These are phyloP conservation scores for Fusarium hainanense DNA, from an alignment of 2,329 filamentous ascomycete genomes.

Conservation along the genomic window DNA sequence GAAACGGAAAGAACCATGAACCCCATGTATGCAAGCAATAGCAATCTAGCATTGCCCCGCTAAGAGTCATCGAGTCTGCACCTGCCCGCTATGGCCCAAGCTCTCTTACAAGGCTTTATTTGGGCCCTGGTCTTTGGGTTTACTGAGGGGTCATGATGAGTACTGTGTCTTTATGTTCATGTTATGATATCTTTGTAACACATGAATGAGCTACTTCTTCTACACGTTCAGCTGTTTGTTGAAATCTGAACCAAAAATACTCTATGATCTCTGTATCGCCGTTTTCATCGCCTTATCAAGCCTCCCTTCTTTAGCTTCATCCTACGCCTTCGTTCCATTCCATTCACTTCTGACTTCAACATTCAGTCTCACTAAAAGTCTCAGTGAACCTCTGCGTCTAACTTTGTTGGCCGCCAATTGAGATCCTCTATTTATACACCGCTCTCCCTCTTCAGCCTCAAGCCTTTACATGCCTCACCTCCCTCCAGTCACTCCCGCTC, in stretches of 20 bases:
- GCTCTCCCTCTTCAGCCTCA: neutral
- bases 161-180: neutral
- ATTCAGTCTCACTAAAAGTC: neutral
- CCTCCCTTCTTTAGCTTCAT: slow-evolving; percentile 7
- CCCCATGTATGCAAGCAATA: slow-evolving; percentile 2
- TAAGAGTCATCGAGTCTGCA: neutral
- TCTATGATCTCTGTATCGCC: neutral
- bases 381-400: neutral
- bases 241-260: neutral
- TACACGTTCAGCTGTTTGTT: no score
- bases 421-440: neutral
- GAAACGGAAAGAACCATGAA: slow-evolving; percentile 10
- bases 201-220: neutral
- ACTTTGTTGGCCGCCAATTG: neutral
- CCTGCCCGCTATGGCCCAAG: slow-evolving; percentile 19
- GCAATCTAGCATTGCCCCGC: slow-evolving; percentile 5
- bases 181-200: neutral
- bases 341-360: slow-evolving; percentile 15
- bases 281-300: slow-evolving; percentile 18
- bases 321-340: slow-evolving; percentile 34
- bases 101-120: neutral
- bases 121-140: neutral
- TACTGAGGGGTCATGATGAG: slow-evolving; percentile 19
- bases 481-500: slow-evolving; percentile 39
- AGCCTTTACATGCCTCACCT: slow-evolving; percentile 41